These are phyloP conservation scores for Oryza meridionalis DNA, from an alignment of 176 grass and related monocot genomes.

Conservation along the genomic window DNA sequence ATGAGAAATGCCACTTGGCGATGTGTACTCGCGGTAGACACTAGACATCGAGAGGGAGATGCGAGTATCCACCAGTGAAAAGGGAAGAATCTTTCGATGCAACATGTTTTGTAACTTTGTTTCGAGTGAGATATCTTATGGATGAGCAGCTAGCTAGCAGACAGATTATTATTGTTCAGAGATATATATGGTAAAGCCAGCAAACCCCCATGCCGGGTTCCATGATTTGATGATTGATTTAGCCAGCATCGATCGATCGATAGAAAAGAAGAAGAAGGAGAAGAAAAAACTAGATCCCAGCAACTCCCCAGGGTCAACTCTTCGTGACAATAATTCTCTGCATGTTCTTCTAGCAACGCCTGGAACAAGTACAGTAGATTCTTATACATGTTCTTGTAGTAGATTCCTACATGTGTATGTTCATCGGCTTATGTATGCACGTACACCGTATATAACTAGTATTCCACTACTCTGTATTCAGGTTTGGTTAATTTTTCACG, in stretches of 20 bases:
- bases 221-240: background rate
- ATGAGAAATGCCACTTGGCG: background rate
- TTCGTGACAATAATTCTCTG: background rate
- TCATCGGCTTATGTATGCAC: background rate
- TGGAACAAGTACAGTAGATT: background rate
- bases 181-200: background rate
- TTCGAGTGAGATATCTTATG: background rate
- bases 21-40: background rate
- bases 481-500: background rate
- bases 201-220: background rate
- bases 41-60: background rate
- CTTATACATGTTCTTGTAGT: background rate
- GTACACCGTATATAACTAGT: background rate
- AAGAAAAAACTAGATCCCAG: background rate
- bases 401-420: background rate
- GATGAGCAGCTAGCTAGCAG: background rate
- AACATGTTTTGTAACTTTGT: background rate
- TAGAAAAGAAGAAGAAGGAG: background rate
- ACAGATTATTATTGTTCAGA: background rate
- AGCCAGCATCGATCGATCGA: background rate
- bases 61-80: background rate
- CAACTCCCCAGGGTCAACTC: constrained; percentile 9
- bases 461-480: too few relatives aligned
- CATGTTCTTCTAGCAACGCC: constrained; percentile 7
- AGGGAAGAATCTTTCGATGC: background rate